Evolutionary conservation across 2,329 filamentous ascomycete genomes (phyloP).

Genomic region (Epichloe coenophiala): DNA sequence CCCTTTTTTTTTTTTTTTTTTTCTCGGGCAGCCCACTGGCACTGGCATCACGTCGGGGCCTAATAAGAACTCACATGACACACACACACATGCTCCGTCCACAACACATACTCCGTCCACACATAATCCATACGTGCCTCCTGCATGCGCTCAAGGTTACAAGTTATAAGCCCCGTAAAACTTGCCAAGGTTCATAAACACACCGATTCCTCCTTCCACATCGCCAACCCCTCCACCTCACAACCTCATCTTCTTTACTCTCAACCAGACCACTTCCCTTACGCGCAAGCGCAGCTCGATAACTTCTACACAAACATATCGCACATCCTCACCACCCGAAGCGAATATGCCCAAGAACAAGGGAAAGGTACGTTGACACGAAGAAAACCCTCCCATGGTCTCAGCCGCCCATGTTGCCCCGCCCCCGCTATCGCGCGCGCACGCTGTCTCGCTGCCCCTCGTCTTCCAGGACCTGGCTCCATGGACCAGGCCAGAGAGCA

Average conservation of each 20-base stretch:
- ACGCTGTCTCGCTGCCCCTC: not conserved
- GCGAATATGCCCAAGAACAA: constrained; percentile 92
- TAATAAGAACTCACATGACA: too few relatives aligned
- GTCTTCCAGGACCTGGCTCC: not conserved
- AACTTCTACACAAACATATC: not conserved
- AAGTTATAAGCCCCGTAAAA: not conserved
- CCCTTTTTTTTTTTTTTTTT: not conserved
- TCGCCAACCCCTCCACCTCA: constrained; percentile 1
- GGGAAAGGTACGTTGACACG: constrained; percentile 63
- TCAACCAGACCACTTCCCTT: not conserved
- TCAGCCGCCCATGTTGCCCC: constrained; percentile 10
- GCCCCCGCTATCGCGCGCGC: constrained; percentile 13
- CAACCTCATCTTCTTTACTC: not conserved
- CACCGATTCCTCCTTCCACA: not conserved
- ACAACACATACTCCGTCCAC: too few relatives aligned
- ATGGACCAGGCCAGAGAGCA: not conserved
- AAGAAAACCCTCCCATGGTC: not conserved
- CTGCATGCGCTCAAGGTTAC: not conserved
- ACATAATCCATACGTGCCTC: not conserved
- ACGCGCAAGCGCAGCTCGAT: not conserved
- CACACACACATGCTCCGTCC: not conserved
- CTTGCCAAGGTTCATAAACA: not conserved
- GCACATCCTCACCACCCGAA: not conserved
- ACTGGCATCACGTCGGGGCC: too few relatives aligned
- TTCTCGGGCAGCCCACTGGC: not conserved